Conservation (phyloP, 2,329 filamentous ascomycete genomes). For the Aspergillus piperis region DNA sequence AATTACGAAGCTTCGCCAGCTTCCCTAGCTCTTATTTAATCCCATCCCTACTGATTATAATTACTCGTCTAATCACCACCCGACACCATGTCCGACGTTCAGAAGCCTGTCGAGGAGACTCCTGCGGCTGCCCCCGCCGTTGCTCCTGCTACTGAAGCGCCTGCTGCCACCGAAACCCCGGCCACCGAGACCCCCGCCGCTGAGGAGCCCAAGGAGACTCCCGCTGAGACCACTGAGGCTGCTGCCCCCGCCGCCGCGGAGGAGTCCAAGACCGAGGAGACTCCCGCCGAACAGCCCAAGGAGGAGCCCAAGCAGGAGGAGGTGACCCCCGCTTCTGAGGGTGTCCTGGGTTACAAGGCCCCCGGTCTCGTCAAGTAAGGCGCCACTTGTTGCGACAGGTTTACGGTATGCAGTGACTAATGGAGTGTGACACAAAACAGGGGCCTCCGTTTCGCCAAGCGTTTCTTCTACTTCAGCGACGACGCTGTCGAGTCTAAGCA, state of each 20-base stretch:
- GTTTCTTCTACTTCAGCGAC: conserved; percentile 83
- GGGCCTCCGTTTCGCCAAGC: conserved; percentile 88
- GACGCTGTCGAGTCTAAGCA: conserved; percentile 73
- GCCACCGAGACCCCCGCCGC: conserved; percentile 34
- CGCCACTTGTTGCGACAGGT: neutral
- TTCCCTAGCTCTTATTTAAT: conserved; percentile 23
- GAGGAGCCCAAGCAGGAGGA: conserved; percentile 44
- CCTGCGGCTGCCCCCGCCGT: conserved; percentile 43
- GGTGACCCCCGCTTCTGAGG: conserved; percentile 75
- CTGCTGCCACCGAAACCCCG: conserved; percentile 42
- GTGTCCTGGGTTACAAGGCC: conserved; percentile 84
- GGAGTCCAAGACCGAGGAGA: conserved; percentile 37
- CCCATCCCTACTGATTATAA: conserved; percentile 22
- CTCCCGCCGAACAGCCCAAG: conserved; percentile 40
- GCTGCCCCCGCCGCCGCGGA: conserved; percentile 33
- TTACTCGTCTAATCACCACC: conserved; percentile 21
- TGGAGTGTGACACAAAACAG: conserved; percentile 49
- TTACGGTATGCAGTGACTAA: conserved; percentile 6
- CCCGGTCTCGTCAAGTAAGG: conserved; percentile 87
- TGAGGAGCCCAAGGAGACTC: conserved; percentile 38
- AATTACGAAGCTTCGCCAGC: conserved; percentile 23
- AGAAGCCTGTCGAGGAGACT: conserved; percentile 68
- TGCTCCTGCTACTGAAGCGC: conserved; percentile 39
- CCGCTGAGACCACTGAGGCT: conserved; percentile 38
- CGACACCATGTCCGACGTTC: conserved; percentile 69